A percentile compares a stretch with the other conserved stretches of the same genome.
phyloP scores from a whole-genome alignment of 2,329 filamentous ascomycete species.

The Alternaria consortialis region DNA sequence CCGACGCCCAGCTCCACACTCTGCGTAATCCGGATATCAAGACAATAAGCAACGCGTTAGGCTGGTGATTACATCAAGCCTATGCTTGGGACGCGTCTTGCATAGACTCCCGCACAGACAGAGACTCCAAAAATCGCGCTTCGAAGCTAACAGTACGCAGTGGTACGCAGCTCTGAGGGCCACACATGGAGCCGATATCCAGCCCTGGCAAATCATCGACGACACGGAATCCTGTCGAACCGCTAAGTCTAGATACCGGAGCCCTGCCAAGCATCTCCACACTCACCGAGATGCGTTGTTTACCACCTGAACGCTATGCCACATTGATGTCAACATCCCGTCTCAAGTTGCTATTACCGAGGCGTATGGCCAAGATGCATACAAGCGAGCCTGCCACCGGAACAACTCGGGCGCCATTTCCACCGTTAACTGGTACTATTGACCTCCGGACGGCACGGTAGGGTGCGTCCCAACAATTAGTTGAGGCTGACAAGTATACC shows the following conservation, averaged over 20 bases:
- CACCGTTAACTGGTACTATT: slow-evolving; percentile 15
- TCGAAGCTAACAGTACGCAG: slow-evolving; percentile 4
- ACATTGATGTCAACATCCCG: slow-evolving; percentile 17
- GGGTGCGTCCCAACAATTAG: slow-evolving; percentile 15
- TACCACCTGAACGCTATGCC: slow-evolving; percentile 15
- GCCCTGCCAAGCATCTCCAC: slow-evolving; percentile 18
- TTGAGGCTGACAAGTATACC: slow-evolving; percentile 11
- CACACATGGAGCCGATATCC: neutral
- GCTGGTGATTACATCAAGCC: slow-evolving; percentile 7
- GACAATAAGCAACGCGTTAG: slow-evolving; percentile 1
- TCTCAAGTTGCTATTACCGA: slow-evolving; percentile 13
- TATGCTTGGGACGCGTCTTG: neutral
- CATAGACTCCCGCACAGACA: slow-evolving; percentile 1
- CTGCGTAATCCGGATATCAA: slow-evolving; percentile 4
- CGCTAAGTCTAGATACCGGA: slow-evolving; percentile 17
- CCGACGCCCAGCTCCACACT: slow-evolving; percentile 9
- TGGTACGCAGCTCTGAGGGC: slow-evolving; percentile 4
- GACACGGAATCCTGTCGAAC: slow-evolving; percentile 5
- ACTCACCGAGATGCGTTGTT: slow-evolving; percentile 11
- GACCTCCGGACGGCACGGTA: slow-evolving; percentile 12
- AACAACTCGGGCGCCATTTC: slow-evolving; percentile 23
- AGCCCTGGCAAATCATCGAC: slow-evolving; percentile 6
- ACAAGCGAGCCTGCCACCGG: slow-evolving; percentile 21
- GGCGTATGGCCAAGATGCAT: slow-evolving; percentile 18
- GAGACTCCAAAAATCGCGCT: neutral